These are phyloP conservation scores for Dothistroma pini DNA, from an alignment of 2,329 filamentous ascomycete genomes.

Conservation along the genomic window DNA sequence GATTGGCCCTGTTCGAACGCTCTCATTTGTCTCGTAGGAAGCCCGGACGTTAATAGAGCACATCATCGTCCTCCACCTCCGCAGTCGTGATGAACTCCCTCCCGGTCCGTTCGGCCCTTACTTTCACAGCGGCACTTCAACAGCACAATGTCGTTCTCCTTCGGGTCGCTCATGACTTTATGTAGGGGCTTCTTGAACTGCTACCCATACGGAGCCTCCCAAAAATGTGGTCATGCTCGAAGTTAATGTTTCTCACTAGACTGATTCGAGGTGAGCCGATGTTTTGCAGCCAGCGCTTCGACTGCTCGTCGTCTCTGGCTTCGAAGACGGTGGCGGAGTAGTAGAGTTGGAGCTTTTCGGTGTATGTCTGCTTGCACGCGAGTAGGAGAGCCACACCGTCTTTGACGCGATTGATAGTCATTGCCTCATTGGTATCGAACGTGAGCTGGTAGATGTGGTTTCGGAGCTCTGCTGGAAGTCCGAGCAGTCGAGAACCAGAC, in stretches of 20 bases:
- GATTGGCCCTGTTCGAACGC: too few relatives aligned
- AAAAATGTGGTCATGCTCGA: background rate
- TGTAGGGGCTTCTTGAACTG: background rate
- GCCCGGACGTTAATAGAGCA: too few relatives aligned
- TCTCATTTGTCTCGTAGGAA: too few relatives aligned
- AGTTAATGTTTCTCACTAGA: background rate
- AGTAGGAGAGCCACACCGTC: background rate
- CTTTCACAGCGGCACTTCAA: background rate
- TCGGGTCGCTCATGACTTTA: background rate
- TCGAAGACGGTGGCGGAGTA: background rate
- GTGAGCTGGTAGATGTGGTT: background rate
- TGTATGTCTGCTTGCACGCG: background rate
- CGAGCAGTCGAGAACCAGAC: background rate
- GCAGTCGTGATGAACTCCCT: background rate
- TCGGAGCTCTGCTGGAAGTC: background rate
- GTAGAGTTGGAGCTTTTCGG: background rate
- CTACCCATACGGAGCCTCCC: background rate
- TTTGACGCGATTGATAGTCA: background rate
- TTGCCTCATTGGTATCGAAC: background rate
- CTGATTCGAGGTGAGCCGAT: background rate
- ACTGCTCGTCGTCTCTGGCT: background rate
- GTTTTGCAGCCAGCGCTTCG: background rate
- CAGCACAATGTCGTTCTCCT: background rate
- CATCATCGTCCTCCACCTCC: background rate
- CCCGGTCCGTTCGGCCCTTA: background rate